These are phyloP conservation scores for Ophiocordyceps camponoti-floridani DNA, from an alignment of 2,329 filamentous ascomycete species.

Conservation along the genomic window DNA sequence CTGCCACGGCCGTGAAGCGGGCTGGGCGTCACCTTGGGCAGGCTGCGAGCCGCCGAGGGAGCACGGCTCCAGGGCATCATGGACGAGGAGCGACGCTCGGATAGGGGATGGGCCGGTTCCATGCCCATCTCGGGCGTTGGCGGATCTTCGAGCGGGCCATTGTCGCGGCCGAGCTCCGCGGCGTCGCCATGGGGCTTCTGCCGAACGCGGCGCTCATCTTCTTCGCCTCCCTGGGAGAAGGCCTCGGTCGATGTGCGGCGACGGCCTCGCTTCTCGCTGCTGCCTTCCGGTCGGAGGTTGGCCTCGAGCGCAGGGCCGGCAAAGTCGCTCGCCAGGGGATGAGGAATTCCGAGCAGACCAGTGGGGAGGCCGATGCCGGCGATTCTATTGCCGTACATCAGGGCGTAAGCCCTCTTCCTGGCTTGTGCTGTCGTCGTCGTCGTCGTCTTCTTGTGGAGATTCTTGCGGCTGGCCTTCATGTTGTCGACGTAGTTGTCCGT, in stretches of 20 bases:
- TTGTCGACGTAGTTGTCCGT: constrained; percentile 27
- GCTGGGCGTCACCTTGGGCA: constrained; percentile 18
- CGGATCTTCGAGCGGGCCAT: constrained; percentile 15
- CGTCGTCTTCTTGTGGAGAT: constrained; percentile 3
- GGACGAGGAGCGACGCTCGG: constrained; percentile 42
- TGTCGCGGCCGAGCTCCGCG: constrained; percentile 10
- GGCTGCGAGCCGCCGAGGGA: constrained; percentile 23
- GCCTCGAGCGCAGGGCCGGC: constrained; percentile 25
- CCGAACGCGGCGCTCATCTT: constrained; percentile 17
- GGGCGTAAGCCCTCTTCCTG: constrained; percentile 15
- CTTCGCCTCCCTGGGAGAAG: constrained; percentile 14
- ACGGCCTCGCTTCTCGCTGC: constrained; percentile 9
- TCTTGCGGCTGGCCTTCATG: constrained; percentile 27
- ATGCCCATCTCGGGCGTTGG: constrained; percentile 47
- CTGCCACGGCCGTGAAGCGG: constrained; percentile 19
- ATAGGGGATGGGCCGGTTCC: constrained; percentile 45
- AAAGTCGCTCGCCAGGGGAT: constrained; percentile 25
- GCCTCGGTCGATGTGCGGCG: constrained; percentile 26
- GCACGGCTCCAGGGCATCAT: constrained; percentile 34
- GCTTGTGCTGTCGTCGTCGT: constrained; percentile 16
- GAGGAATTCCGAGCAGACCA: constrained; percentile 11
- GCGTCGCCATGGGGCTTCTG: constrained; percentile 13
- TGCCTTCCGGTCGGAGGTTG: constrained; percentile 6
- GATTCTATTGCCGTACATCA: constrained; percentile 17
- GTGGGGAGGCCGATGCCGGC: constrained; percentile 10